Evolutionary conservation across 2,329 filamentous ascomycete species (phyloP).

Genomic region (Aspergillus proliferans): DNA sequence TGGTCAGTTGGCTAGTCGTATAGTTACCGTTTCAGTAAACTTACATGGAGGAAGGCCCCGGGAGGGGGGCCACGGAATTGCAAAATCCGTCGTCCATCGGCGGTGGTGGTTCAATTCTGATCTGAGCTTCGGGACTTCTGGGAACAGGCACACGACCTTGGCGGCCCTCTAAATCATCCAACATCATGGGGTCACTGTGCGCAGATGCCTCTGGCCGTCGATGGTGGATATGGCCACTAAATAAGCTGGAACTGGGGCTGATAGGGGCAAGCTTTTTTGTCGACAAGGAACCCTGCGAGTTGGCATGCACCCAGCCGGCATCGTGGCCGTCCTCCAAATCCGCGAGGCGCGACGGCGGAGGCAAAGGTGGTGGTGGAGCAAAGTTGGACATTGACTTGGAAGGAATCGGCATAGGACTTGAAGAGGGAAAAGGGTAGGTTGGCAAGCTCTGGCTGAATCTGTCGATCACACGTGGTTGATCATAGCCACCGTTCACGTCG

Average conservation of each 20-base stretch:
- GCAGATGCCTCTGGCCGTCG: conserved; percentile 28
- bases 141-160: conserved; percentile 21
- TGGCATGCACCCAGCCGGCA: conserved; percentile 58
- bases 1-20: background rate
- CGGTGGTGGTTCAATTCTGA: conserved; percentile 30
- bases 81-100: conserved; percentile 28
- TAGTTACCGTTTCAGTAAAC: conserved; percentile 8
- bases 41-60: conserved; percentile 27
- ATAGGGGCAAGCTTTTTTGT: conserved; percentile 45
- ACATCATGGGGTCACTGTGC: conserved; percentile 29
- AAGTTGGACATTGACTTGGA: conserved; percentile 42
- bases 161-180: conserved; percentile 32
- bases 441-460: conserved; percentile 35
- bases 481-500: conserved; percentile 30
- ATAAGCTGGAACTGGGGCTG: conserved; percentile 45
- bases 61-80: conserved; percentile 23
- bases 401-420: conserved; percentile 59
- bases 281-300: conserved; percentile 44
- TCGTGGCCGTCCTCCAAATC: conserved; percentile 54
- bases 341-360: conserved; percentile 57
- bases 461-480: conserved; percentile 28
- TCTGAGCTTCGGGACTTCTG: conserved; percentile 29
- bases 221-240: conserved; percentile 33
- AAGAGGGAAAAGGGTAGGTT: conserved; percentile 36
- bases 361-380: conserved; percentile 59